Evolutionary conservation across 257 asterid species (phyloP).

Genomic region (Plantago elongata): DNA sequence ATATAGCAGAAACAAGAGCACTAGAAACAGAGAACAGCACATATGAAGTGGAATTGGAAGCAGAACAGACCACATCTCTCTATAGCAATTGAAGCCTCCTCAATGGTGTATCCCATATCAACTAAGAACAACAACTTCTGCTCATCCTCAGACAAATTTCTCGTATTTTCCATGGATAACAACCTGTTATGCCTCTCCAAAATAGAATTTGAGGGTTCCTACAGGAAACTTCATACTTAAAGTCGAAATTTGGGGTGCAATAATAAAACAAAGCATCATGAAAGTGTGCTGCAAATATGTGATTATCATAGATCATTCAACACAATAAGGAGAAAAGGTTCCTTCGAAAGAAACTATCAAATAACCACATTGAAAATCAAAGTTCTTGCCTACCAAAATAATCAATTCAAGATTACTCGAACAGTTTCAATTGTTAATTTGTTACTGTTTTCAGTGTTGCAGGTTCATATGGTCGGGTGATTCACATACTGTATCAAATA

Average conservation of each 20-base stretch:
- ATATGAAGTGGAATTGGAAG: too few relatives aligned
- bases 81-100: constrained; percentile 52
- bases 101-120: constrained; percentile 57
- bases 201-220: constrained; percentile 20
- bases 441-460: too few relatives aligned
- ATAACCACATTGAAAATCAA: too few relatives aligned
- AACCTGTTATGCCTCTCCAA: constrained; percentile 37
- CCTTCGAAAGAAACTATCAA: not conserved
- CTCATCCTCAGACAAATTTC: constrained; percentile 39
- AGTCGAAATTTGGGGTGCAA: not conserved
- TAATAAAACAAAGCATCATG: not conserved
- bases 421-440: too few relatives aligned
- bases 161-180: constrained; percentile 29
- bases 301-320: not conserved
- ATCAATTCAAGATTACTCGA: too few relatives aligned
- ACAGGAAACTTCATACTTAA: constrained; percentile 22
- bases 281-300: not conserved
- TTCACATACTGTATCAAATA: too few relatives aligned
- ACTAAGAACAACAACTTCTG: constrained; percentile 28
- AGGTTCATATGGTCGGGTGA: too few relatives aligned
- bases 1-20: not conserved
- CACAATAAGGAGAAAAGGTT: not conserved
- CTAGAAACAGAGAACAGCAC: too few relatives aligned
- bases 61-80: constrained; percentile 34
- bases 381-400: too few relatives aligned